These are phyloP conservation scores for Fagopyrum tataricum DNA, from an alignment of 148 eudicot genomes.

Conservation along the genomic window DNA sequence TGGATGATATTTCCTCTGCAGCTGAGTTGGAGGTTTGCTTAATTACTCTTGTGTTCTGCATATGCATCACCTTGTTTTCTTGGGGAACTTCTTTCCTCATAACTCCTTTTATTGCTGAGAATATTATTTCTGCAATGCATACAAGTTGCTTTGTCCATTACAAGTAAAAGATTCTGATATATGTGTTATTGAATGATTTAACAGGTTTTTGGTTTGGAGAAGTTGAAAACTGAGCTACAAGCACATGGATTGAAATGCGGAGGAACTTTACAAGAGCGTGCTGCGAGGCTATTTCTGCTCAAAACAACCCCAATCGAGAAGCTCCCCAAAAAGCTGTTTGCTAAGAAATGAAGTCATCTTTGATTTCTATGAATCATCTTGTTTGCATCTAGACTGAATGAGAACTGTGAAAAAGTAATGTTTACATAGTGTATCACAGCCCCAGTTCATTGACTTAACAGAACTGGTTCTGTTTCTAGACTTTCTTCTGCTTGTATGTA, in stretches of 20 bases:
- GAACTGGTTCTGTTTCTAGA: conserved; percentile 2
- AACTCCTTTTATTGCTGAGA: neutral
- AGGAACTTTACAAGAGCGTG: conserved; percentile 92
- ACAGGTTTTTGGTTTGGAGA: conserved; percentile 87
- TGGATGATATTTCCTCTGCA: conserved; percentile 52
- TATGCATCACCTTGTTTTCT: neutral
- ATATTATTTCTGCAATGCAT: neutral
- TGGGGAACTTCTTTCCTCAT: neutral
- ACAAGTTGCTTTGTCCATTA: neutral
- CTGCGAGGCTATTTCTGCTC: conserved; percentile 86
- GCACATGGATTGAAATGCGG: conserved; percentile 83
- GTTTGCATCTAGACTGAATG: neutral
- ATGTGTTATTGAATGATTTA: neutral
- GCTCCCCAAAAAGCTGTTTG: conserved; percentile 91
- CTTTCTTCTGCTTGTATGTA: neutral
- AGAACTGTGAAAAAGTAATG: neutral
- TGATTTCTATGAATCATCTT: neutral
- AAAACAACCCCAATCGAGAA: conserved; percentile 83
- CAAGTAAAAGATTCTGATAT: neutral
- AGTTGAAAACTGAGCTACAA: conserved; percentile 79
- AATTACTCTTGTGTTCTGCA: neutral
- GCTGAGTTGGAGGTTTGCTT: conserved; percentile 74
- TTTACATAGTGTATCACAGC: neutral
- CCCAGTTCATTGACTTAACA: neutral
- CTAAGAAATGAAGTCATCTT: conserved; percentile 61